Evolutionary conservation across 2,329 filamentous ascomycete species (phyloP).

Genomic region (Macroventuria anomochaeta): DNA sequence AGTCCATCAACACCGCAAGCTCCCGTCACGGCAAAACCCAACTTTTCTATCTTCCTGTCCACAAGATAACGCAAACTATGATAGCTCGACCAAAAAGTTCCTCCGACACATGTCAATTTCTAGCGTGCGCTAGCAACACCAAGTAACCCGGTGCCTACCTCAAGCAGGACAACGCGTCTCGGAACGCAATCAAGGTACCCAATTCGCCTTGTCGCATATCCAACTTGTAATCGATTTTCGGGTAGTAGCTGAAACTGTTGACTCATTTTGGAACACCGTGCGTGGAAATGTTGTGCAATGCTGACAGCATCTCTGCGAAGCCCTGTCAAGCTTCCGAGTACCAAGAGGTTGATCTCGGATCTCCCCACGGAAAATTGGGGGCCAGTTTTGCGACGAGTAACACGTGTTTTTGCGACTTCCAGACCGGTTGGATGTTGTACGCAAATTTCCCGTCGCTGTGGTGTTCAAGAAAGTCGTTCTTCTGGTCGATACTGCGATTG

Average conservation of each 20-base stretch:
- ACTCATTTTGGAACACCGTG: constrained; percentile 6
- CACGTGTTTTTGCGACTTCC: constrained; percentile 6
- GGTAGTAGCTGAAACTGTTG: constrained; percentile 10
- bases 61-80: constrained; percentile 4
- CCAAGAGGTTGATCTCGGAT: constrained; percentile 28
- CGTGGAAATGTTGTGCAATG: constrained; percentile 6
- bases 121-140: not conserved
- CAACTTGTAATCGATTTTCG: constrained; percentile 6
- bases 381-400: not conserved
- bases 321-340: constrained; percentile 15
- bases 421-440: constrained; percentile 12
- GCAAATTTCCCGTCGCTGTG: not conserved
- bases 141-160: not conserved
- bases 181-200: not conserved
- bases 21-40: constrained; percentile 1
- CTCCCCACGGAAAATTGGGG: constrained; percentile 21
- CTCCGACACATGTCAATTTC: not conserved
- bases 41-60: constrained; percentile 3
- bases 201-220: constrained; percentile 13
- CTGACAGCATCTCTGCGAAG: constrained; percentile 2
- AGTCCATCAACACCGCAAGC: not conserved
- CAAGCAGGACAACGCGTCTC: constrained; percentile 7
- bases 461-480: constrained; percentile 3
- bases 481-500: not conserved
- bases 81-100: not conserved